Conservation (phyloP, 2,329 filamentous ascomycete species). For the Berkeleyomyces rouxiae region DNA sequence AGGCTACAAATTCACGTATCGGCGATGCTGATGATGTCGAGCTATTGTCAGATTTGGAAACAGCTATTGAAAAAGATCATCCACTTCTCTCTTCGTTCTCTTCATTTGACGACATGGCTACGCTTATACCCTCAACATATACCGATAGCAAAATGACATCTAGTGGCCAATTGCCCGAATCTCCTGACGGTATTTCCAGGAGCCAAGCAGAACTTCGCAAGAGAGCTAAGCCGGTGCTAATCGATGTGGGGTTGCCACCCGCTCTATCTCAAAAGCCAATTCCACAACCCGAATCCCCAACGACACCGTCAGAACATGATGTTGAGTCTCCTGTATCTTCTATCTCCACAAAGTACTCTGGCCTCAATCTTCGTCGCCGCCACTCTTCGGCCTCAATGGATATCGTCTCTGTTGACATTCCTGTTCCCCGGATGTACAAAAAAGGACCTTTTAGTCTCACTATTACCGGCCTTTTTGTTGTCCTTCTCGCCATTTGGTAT, state of each 20-base stretch:
- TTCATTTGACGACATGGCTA: constrained; percentile 6
- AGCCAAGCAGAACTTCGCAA: constrained; percentile 6
- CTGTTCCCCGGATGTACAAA: constrained; percentile 32
- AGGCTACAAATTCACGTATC: background rate
- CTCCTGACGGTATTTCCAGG: constrained; percentile 3
- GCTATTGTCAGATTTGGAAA: constrained; percentile 15
- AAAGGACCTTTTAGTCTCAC: constrained; percentile 32
- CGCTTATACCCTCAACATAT: constrained; percentile 5
- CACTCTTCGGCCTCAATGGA: constrained; percentile 8
- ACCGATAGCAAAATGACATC: constrained; percentile 6
- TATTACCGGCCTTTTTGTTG: constrained; percentile 28
- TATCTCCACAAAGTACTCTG: background rate
- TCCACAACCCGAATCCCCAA: background rate
- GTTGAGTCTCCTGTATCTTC: background rate
- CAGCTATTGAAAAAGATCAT: constrained; percentile 11
- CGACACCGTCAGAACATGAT: background rate
- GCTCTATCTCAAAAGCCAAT: background rate
- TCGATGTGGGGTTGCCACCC: background rate
- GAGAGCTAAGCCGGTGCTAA: background rate
- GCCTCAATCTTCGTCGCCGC: constrained; percentile 2
- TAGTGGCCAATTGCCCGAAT: constrained; percentile 6
- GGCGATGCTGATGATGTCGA: background rate
- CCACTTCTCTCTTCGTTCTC: background rate
- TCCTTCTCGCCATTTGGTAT: constrained; percentile 35
- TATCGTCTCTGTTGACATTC: constrained; percentile 25